phyloP scores from a whole-genome alignment of 805 yeast genomes.

The Candida jianshihensis region DNA sequence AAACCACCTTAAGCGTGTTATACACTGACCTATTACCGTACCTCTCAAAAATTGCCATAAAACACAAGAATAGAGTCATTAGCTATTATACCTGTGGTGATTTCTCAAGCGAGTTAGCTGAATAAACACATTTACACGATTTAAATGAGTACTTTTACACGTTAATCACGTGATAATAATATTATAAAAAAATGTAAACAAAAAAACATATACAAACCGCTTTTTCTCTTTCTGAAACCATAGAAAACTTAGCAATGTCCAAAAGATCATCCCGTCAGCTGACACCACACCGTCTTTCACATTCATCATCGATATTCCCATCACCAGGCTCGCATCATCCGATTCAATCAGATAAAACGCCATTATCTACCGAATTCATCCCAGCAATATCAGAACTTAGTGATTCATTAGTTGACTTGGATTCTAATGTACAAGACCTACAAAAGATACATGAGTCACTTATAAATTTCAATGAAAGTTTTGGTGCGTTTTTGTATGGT shows the following conservation, averaged over 20 bases:
- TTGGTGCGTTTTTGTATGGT: slow-evolving; percentile 73
- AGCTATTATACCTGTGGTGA: too few species aligned
- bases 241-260: too few species aligned
- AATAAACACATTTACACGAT: too few species aligned
- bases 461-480: slow-evolving; percentile 65
- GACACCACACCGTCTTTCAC: slow-evolving; percentile 33
- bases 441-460: slow-evolving; percentile 56
- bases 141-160: too few species aligned
- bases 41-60: too few species aligned
- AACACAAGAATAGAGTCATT: too few species aligned
- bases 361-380: slow-evolving; percentile 32
- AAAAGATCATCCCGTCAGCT: slow-evolving; percentile 18
- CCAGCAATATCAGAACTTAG: slow-evolving; percentile 38
- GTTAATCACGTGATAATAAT: too few species aligned
- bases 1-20: too few species aligned
- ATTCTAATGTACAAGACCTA: slow-evolving; percentile 49
- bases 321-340: slow-evolving; percentile 42
- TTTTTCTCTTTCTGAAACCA: too few species aligned
- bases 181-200: not conserved
- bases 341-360: slow-evolving; percentile 31
- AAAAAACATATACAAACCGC: not conserved
- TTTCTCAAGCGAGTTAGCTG: too few species aligned
- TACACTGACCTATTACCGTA: too few species aligned
- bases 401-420: slow-evolving; percentile 49
- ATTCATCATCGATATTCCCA: slow-evolving; percentile 28